Evolutionary conservation across 306 rosid genomes (phyloP).

Genomic region (Ziziphus jujuba): DNA sequence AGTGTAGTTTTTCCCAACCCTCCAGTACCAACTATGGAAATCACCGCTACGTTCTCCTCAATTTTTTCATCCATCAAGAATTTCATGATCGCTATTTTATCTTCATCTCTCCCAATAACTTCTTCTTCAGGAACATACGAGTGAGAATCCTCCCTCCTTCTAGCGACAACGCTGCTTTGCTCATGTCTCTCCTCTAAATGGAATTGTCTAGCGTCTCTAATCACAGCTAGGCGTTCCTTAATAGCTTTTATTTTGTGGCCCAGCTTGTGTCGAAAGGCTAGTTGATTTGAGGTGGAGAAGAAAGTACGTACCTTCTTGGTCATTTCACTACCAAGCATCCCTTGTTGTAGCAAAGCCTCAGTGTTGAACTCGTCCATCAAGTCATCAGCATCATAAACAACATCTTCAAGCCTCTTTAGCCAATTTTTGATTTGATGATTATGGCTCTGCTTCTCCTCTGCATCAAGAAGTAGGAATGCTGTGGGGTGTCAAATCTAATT

Average conservation of each 20-base stretch:
- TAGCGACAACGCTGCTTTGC: background rate
- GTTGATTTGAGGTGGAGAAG: constrained; percentile 4
- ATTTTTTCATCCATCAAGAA: background rate
- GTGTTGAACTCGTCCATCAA: too few species aligned
- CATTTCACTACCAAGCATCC: too few species aligned
- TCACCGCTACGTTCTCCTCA: background rate
- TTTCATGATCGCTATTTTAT: background rate
- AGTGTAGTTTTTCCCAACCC: constrained; percentile 18
- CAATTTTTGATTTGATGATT: too few species aligned
- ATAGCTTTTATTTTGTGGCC: background rate
- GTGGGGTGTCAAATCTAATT: too few species aligned
- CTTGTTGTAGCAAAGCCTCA: too few species aligned
- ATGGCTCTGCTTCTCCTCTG: too few species aligned
- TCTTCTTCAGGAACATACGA: constrained; percentile 6
- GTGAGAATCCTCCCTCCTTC: constrained; percentile 1
- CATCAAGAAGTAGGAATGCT: too few species aligned
- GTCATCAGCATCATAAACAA: too few species aligned
- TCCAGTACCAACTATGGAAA: constrained; percentile 11
- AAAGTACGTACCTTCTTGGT: constrained; percentile 7
- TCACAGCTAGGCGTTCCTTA: background rate
- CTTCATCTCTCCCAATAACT: constrained; percentile 11
- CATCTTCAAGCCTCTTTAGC: too few species aligned
- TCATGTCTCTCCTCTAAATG: background rate
- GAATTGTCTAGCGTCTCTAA: background rate
- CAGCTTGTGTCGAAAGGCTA: background rate